Percentiles rank a stretch among this genome's conserved stretches.
Conservation (phyloP, 2,329 filamentous ascomycete species). For the Botrytis pseudocinerea region DNA sequence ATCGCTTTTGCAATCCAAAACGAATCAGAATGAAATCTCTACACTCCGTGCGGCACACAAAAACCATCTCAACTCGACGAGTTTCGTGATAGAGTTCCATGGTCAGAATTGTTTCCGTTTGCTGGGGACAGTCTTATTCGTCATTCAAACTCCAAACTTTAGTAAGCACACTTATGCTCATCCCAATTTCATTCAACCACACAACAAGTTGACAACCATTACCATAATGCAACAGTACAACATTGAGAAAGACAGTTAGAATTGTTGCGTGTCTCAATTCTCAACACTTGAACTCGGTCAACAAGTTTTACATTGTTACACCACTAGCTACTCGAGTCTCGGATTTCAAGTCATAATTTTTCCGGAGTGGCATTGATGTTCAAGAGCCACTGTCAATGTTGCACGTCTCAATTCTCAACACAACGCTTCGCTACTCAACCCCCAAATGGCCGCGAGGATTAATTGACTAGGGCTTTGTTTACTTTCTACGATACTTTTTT, state of each 20-base stretch:
- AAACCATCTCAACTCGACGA: background rate
- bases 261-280: background rate
- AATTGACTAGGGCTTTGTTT: background rate
- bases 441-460: background rate
- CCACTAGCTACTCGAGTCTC: slow-evolving; percentile 22
- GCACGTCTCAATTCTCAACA: slow-evolving; percentile 3
- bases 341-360: slow-evolving; percentile 20
- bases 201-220: background rate
- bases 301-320: background rate
- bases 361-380: slow-evolving; percentile 21
- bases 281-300: background rate
- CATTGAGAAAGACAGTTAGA: no score
- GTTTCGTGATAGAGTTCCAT: background rate
- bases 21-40: background rate
- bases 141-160: background rate
- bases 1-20: no score
- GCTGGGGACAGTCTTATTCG: background rate
- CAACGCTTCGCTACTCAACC: background rate
- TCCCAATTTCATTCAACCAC: background rate
- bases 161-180: background rate
- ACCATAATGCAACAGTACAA: background rate
- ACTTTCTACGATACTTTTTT: background rate
- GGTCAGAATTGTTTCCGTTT: background rate
- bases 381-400: slow-evolving; percentile 22
- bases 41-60: background rate